Evolutionary conservation across 768 basidiomycete species (phyloP).

Genomic region (Suillus spraguei): DNA sequence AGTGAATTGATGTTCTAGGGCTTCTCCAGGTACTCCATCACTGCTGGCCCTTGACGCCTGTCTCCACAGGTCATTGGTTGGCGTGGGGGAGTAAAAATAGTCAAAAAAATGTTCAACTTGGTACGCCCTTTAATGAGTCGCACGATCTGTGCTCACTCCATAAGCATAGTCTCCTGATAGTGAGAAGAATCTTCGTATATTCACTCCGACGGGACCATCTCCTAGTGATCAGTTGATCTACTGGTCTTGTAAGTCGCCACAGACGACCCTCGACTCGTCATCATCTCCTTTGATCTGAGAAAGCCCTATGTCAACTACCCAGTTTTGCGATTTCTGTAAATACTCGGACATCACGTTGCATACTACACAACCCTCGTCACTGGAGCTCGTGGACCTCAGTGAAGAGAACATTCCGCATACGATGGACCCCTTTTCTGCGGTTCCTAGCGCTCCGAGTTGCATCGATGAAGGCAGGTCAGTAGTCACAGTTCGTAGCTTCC

Average conservation of each 20-base stretch:
- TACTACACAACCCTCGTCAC: constrained; percentile 33
- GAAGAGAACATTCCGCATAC: constrained; percentile 6
- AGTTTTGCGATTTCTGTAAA: constrained; percentile 29
- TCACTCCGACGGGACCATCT: neutral
- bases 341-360: constrained; percentile 35
- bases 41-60: constrained; percentile 3
- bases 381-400: constrained; percentile 17
- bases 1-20: neutral
- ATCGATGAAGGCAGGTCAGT: neutral
- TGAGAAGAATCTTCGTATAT: neutral
- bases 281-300: constrained; percentile 6
- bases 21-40: constrained; percentile 2
- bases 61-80: constrained; percentile 22
- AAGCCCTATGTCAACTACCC: constrained; percentile 14
- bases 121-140: neutral
- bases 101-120: neutral
- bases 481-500: neutral
- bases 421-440: neutral
- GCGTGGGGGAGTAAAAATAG: constrained; percentile 19
- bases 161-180: neutral
- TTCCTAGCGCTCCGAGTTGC: neutral
- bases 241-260: constrained; percentile 17
- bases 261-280: constrained; percentile 1
- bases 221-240: constrained; percentile 13
- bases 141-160: neutral